Evolutionary conservation across 2,329 filamentous ascomycete genomes (phyloP).

Genomic region (Fusarium brachygibbosum): DNA sequence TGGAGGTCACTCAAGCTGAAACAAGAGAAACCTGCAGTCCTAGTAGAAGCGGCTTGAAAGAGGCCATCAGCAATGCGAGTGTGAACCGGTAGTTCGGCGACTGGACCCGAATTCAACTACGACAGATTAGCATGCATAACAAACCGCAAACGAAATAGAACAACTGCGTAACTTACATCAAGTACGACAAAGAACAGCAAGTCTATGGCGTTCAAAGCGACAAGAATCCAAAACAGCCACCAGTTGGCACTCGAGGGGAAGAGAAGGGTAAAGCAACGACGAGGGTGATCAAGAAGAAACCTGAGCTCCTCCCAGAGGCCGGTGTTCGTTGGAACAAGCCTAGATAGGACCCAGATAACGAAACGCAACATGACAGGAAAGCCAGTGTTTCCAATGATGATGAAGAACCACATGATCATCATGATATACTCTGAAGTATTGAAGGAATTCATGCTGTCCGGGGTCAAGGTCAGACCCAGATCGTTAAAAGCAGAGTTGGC

Average conservation of each 20-base stretch:
- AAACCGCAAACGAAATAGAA: background rate
- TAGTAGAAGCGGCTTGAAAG: slow-evolving; percentile 90
- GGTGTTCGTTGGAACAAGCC: slow-evolving; percentile 72
- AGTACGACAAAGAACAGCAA: slow-evolving; percentile 92
- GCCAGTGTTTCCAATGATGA: slow-evolving; percentile 94
- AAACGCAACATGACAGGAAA: slow-evolving; percentile 96
- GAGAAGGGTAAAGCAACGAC: slow-evolving; percentile 94
- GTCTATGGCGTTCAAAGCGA: slow-evolving; percentile 86
- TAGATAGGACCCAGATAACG: slow-evolving; percentile 86
- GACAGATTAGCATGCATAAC: slow-evolving; percentile 38
- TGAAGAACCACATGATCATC: slow-evolving; percentile 84
- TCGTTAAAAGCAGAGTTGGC: slow-evolving; percentile 92
- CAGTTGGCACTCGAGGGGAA: slow-evolving; percentile 93
- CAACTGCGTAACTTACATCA: slow-evolving; percentile 71
- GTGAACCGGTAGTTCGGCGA: slow-evolving; percentile 77
- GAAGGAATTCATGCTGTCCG: slow-evolving; percentile 95
- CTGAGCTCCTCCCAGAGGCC: slow-evolving; percentile 89
- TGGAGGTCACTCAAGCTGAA: slow-evolving; percentile 84
- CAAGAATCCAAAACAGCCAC: slow-evolving; percentile 92
- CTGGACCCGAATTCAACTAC: slow-evolving; percentile 77
- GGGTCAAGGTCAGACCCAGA: slow-evolving; percentile 91
- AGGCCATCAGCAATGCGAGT: slow-evolving; percentile 86
- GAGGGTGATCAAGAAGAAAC: slow-evolving; percentile 93
- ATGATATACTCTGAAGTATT: slow-evolving; percentile 81
- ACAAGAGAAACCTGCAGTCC: slow-evolving; percentile 90